phyloP scores from a whole-genome alignment of 768 basidiomycete genomes.

The Agrocybe pediades region DNA sequence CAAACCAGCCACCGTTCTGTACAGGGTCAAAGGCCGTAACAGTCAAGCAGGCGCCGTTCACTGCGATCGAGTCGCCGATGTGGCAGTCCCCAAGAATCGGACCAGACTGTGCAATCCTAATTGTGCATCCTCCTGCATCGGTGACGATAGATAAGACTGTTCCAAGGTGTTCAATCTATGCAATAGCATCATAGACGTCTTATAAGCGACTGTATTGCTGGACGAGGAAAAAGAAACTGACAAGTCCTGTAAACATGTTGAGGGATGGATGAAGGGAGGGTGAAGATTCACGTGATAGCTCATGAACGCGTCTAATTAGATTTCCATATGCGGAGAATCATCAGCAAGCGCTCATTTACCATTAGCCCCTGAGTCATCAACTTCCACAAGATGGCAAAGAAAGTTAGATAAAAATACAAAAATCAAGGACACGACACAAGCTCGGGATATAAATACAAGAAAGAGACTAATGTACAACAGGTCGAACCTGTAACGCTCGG shows the following conservation, averaged over 20 bases:
- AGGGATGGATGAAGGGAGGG: constrained; percentile 1
- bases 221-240: constrained; percentile 28
- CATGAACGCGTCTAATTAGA: not conserved
- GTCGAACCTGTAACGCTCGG: not conserved
- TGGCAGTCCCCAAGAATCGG: constrained; percentile 86
- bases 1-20: constrained; percentile 78
- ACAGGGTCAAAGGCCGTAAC: constrained; percentile 79
- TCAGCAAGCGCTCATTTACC: too few relatives aligned
- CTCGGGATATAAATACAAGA: not conserved
- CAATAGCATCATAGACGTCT: constrained; percentile 1
- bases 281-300: constrained; percentile 3
- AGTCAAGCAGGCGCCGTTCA: constrained; percentile 88
- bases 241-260: constrained; percentile 80
- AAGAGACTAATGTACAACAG: not conserved
- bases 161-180: constrained; percentile 89
- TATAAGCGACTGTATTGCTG: too few relatives aligned
- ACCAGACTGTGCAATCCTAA: constrained; percentile 72
- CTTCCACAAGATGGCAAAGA: not conserved
- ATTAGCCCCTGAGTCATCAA: too few relatives aligned
- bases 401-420: constrained; percentile 4
- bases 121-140: constrained; percentile 77
- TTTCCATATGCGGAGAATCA: not conserved
- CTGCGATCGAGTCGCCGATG: constrained; percentile 92
- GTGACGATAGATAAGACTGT: constrained; percentile 63
- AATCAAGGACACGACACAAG: too few relatives aligned